A percentile compares a stretch with the other conserved stretches of the same genome.
These are phyloP conservation scores for Orbilia oligospora DNA, from an alignment of 2,329 filamentous ascomycete genomes.

Conservation along the genomic window DNA sequence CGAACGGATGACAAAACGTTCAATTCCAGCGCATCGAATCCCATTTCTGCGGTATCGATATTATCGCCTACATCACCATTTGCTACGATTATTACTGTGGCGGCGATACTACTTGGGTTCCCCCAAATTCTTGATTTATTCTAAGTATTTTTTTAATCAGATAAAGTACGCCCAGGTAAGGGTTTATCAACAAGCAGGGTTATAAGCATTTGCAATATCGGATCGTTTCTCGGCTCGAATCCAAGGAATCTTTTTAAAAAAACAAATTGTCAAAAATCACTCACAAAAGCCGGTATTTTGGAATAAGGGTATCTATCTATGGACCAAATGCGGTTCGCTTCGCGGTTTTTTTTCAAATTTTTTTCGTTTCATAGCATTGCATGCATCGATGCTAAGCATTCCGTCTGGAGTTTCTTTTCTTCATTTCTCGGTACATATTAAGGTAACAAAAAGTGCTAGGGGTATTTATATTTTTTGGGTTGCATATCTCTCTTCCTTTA, in stretches of 20 bases:
- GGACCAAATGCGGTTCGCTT: not conserved
- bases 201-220: not conserved
- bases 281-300: constrained; percentile 59
- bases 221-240: too few species aligned
- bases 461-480: constrained; percentile 12
- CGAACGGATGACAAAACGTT: constrained; percentile 48
- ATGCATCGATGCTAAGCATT: constrained; percentile 51
- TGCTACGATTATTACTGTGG: constrained; percentile 29
- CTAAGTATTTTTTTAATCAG: constrained; percentile 5
- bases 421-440: constrained; percentile 55
- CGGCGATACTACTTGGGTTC: constrained; percentile 32
- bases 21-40: constrained; percentile 15
- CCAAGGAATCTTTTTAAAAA: not conserved
- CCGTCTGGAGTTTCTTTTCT: constrained; percentile 55
- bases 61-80: constrained; percentile 29
- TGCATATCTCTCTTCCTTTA: not conserved
- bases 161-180: too few species aligned
- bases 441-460: constrained; percentile 26
- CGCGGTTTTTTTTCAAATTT: not conserved
- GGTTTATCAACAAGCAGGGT: too few species aligned
- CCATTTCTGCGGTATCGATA: constrained; percentile 1
- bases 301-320: constrained; percentile 32
- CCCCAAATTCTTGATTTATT: constrained; percentile 43
- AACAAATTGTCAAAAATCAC: not conserved
- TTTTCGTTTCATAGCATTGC: constrained; percentile 33